A percentile compares a stretch with the other conserved stretches of the same genome.
Evolutionary conservation across 495 filamentous ascomycete species (phyloP).

Genomic region (Aspergillus affinis): DNA sequence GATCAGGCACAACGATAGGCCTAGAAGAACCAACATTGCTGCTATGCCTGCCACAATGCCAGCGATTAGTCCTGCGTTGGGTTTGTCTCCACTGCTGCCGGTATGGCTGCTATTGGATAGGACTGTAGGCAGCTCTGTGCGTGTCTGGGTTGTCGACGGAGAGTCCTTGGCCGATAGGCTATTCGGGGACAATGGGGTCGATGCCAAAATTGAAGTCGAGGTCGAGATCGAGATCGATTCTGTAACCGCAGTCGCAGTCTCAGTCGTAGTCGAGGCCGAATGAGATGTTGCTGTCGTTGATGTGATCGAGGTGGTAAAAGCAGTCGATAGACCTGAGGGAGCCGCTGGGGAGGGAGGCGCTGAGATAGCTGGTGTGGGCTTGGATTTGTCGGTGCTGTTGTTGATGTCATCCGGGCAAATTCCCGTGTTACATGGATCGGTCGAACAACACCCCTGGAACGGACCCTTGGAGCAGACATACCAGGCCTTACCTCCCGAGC

Average conservation of each 20-base stretch:
- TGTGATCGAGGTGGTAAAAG: not conserved
- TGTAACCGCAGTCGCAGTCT: not conserved
- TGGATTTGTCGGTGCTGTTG: not conserved
- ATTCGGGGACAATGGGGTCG: too few species aligned
- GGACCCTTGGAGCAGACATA: conserved; percentile 33
- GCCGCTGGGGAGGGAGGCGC: too few species aligned
- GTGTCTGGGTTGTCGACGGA: conserved; percentile 1
- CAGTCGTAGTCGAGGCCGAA: not conserved
- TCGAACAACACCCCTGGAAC: conserved; percentile 41
- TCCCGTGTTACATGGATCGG: conserved; percentile 34
- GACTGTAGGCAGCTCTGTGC: not conserved
- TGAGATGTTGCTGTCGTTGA: not conserved
- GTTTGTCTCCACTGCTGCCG: conserved; percentile 3
- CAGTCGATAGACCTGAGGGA: not conserved
- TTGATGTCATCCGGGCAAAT: conserved; percentile 32
- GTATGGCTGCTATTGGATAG: conserved; percentile 1
- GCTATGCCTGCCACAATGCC: conserved; percentile 26
- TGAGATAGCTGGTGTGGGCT: not conserved
- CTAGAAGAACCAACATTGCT: conserved; percentile 21
- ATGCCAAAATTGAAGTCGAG: too few species aligned
- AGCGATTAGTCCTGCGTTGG: conserved; percentile 27
- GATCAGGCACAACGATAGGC: conserved; percentile 21
- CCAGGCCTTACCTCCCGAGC: conserved; percentile 22
- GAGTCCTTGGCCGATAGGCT: not conserved
- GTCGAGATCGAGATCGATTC: not conserved